These are phyloP conservation scores for Mycena amicta DNA, from an alignment of 768 basidiomycete genomes.

Conservation along the genomic window DNA sequence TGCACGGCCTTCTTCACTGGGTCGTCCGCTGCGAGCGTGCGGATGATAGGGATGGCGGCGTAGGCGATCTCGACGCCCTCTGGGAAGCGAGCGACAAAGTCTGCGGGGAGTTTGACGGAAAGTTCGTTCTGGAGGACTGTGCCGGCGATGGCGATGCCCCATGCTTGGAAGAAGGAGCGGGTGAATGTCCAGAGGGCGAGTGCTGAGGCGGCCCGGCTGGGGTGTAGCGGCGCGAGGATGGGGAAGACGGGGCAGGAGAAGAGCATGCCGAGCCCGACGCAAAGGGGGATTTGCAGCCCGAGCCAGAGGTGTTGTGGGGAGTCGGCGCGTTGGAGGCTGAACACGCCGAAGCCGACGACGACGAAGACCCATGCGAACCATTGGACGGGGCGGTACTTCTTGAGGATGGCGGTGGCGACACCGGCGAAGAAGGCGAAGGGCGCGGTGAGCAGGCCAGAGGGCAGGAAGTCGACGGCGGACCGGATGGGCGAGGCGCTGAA, in stretches of 20 bases:
- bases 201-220: conserved; percentile 36
- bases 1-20: conserved; percentile 34
- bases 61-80: conserved; percentile 9
- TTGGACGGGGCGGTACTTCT: conserved; percentile 36
- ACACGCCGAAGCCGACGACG: conserved; percentile 38
- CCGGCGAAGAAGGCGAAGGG: conserved; percentile 42
- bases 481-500: conserved; percentile 36
- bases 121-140: conserved; percentile 49
- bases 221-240: conserved; percentile 38
- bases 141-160: conserved; percentile 18
- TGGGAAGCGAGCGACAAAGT: conserved; percentile 7
- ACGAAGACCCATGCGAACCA: conserved; percentile 37
- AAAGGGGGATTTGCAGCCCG: conserved; percentile 26
- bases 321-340: conserved; percentile 26
- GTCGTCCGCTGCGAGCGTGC: conserved; percentile 11
- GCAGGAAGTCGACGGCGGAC: conserved; percentile 39
- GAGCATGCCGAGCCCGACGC: not conserved
- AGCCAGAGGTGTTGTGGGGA: conserved; percentile 21
- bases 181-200: conserved; percentile 37
- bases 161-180: conserved; percentile 29
- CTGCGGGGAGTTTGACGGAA: conserved; percentile 12
- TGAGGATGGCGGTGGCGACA: conserved; percentile 26
- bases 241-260: conserved; percentile 33
- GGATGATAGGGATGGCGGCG: conserved; percentile 18
- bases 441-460: conserved; percentile 33